A percentile compares a stretch with the other conserved stretches of the same genome.
Conservation (phyloP, 495 filamentous ascomycete genomes). For the Neurospora africana region DNA sequence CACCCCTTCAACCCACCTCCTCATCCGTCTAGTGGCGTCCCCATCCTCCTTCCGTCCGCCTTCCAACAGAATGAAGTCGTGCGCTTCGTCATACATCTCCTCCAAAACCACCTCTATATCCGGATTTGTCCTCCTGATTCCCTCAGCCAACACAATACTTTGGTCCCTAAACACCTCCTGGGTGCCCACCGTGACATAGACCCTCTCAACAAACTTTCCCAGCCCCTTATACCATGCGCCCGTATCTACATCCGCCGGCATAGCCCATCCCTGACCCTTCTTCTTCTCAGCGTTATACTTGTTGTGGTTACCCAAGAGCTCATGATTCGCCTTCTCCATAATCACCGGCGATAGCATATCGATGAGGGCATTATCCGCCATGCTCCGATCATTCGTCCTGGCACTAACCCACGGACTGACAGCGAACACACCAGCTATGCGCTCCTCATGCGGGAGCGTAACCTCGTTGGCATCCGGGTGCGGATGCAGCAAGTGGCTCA, state of each 20-base stretch:
- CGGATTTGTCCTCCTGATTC: conserved; percentile 3
- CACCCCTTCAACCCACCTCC: conserved; percentile 8
- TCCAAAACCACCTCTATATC: conserved; percentile 9
- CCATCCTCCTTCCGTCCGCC: conserved; percentile 7
- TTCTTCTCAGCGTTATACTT: conserved; percentile 3
- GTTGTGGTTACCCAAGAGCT: neutral
- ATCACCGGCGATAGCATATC: conserved; percentile 18
- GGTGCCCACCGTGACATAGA: conserved; percentile 18
- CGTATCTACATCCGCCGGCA: conserved; percentile 14
- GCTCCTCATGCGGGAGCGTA: neutral
- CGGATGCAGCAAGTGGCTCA: conserved; percentile 19
- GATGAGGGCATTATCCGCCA: conserved; percentile 10
- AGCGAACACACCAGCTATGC: conserved; percentile 18
- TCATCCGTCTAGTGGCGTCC: conserved; percentile 15
- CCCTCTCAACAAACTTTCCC: conserved; percentile 1
- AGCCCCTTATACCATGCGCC: conserved; percentile 17
- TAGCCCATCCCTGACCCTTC: conserved; percentile 13
- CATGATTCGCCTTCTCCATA: neutral
- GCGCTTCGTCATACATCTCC: conserved; percentile 9
- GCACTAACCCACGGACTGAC: conserved; percentile 20
- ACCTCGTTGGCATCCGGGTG: conserved; percentile 9
- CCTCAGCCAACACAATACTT: conserved; percentile 7
- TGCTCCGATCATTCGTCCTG: conserved; percentile 1
- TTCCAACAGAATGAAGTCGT: conserved; percentile 19
- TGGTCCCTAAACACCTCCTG: conserved; percentile 17